Evolutionary conservation across 345 rosid genomes (phyloP).

Genomic region (Litchi chinensis): DNA sequence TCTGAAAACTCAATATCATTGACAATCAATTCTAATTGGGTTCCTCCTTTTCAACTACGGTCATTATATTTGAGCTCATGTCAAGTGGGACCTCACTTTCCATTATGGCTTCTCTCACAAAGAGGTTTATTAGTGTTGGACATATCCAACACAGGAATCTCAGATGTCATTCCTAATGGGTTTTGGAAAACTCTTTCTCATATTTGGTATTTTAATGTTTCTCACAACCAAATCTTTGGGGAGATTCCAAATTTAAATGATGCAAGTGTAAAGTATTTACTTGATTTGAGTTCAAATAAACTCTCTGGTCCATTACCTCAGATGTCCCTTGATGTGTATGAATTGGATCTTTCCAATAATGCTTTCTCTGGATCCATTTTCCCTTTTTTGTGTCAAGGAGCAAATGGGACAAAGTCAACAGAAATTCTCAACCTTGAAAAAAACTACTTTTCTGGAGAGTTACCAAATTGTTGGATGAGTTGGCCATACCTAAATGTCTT

Average conservation of each 20-base stretch:
- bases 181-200: slow-evolving; percentile 5
- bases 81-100: too few relatives aligned
- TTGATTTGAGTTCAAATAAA: slow-evolving; percentile 30
- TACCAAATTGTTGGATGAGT: slow-evolving; percentile 28
- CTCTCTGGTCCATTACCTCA: slow-evolving; percentile 23
- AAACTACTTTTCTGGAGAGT: slow-evolving; percentile 30
- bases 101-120: too few relatives aligned
- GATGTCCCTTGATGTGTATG: background rate
- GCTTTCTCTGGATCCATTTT: background rate
- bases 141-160: too few relatives aligned
- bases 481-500: slow-evolving; percentile 11
- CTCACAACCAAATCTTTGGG: slow-evolving; percentile 32
- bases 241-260: slow-evolving; percentile 19
- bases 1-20: background rate
- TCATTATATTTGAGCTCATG: too few relatives aligned
- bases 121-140: too few relatives aligned
- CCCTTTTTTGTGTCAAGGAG: slow-evolving; percentile 22
- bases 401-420: slow-evolving; percentile 3
- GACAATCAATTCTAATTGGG: too few relatives aligned
- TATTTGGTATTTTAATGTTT: slow-evolving; percentile 2
- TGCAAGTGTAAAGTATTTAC: background rate
- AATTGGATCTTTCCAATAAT: slow-evolving; percentile 18
- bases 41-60: too few relatives aligned
- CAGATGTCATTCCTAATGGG: background rate
- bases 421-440: slow-evolving; percentile 39